Evolutionary conservation across 148 eudicot species (phyloP), one percentile per base, ranked within the genome.

Genomic region (Limonium bicolor): DNA sequence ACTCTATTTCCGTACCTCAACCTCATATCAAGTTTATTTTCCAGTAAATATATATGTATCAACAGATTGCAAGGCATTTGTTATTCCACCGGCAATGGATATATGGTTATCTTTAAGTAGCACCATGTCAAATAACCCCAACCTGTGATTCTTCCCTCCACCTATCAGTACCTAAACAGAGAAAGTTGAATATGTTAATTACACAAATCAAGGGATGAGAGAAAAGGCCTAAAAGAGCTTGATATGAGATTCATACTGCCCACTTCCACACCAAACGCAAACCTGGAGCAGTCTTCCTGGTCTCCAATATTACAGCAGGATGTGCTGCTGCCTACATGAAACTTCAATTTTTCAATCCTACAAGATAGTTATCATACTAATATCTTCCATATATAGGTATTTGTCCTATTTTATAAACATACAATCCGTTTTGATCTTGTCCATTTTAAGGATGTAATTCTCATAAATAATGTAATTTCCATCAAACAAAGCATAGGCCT

Each of bases 41-140:
- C 58, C 62, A 65, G 74, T 39, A 88, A 68, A 70, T 83, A 80
- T 12, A 46, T 56, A n/a, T n/a, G n/a, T n/a, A 62, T 83, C 97
- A 28, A 77, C 74, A 51, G 92, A 83, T 58, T 68, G 64, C 52
- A 88, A 65, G 30, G 92, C 90, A 41, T 74, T 72, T 53, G 74
- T 60, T 41, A 88, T 72, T 33, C 97, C 92, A 47, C 94, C 97
- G 27, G 94, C 97, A 45, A 72, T 60, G n/a, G 97, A 83, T 56
- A 88, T 51, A 46, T 88, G 97, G 61, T 88, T 88, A 64, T 88
- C 97, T 74, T 88, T 88, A 46, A 88, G 77, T 81, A 88, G 53
- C 42, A 80, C 83, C 97, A 88, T 88, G 56, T 88, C 94, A 66
- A 88, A 88, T 45, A 88, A 77, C 60, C 97, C 97, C 71, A 88